These are phyloP conservation scores for Neurospora crassa DNA, from an alignment of 2,329 filamentous ascomycete species.

Conservation along the genomic window DNA sequence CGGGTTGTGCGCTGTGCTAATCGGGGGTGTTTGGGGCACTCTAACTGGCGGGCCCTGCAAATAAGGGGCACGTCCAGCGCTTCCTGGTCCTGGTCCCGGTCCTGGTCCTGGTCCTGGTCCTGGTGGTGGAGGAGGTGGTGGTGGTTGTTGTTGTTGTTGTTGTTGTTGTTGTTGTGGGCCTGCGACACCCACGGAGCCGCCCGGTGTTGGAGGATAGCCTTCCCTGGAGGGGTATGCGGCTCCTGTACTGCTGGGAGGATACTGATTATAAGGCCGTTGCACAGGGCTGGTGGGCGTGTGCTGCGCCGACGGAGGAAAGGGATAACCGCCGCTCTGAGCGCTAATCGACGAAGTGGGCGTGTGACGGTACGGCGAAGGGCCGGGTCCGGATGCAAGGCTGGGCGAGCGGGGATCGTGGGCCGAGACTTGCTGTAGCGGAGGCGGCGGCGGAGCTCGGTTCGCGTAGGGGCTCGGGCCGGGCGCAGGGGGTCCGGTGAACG, in stretches of 20 bases:
- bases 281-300: constrained; percentile 39
- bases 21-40: constrained; percentile 40
- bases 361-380: constrained; percentile 40
- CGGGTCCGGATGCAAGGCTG: constrained; percentile 31
- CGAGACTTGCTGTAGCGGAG: constrained; percentile 35
- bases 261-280: constrained; percentile 36
- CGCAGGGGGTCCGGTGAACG: constrained; percentile 24
- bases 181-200: constrained; percentile 22
- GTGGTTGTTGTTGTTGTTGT: constrained; percentile 1
- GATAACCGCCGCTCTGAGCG: constrained; percentile 34
- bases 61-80: constrained; percentile 27
- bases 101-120: too few relatives aligned
- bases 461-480: constrained; percentile 29
- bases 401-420: constrained; percentile 42
- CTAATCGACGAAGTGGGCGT: constrained; percentile 37
- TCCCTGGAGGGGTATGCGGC: constrained; percentile 32
- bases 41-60: constrained; percentile 26
- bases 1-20: constrained; percentile 31
- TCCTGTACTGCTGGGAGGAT: constrained; percentile 29
- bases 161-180: constrained; percentile 18
- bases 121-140: too few relatives aligned
- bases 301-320: constrained; percentile 35
- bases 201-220: constrained; percentile 31
- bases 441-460: constrained; percentile 29
- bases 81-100: background rate